Evolutionary conservation across 2,329 filamentous ascomycete genomes (phyloP).

Genomic region (Trichoderma semiorbis): DNA sequence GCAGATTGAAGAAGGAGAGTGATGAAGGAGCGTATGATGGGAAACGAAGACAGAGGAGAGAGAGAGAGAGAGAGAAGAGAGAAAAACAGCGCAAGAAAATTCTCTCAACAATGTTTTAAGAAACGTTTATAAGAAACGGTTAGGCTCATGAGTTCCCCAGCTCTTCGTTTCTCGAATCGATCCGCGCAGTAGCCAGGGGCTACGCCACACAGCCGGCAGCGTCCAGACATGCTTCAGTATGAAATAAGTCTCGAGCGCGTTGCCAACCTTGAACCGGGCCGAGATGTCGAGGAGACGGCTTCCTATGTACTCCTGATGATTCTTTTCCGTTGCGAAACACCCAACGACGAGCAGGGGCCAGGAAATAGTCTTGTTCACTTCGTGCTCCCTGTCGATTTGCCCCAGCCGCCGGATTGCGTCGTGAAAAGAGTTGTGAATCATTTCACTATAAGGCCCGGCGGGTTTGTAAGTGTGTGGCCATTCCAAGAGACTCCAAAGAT

Average conservation of each 20-base stretch:
- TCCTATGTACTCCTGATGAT: conserved; percentile 27
- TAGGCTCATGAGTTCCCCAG: neutral
- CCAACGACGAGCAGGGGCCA: conserved; percentile 40
- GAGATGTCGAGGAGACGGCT: conserved; percentile 34
- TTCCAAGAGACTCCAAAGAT: conserved; percentile 37
- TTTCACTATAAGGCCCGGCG: conserved; percentile 12
- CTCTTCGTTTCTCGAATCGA: conserved; percentile 46
- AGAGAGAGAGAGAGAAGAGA: neutral
- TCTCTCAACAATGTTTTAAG: no score
- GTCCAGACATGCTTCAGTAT: conserved; percentile 43
- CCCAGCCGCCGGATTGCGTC: conserved; percentile 26
- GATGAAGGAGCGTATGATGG: neutral
- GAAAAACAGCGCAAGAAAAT: neutral
- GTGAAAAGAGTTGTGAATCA: conserved; percentile 26
- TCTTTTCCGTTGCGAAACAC: conserved; percentile 35
- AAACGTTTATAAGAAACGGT: no score
- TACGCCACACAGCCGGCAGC: conserved; percentile 28
- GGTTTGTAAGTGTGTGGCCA: conserved; percentile 24
- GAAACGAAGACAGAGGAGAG: neutral
- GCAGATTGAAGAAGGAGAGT: neutral
- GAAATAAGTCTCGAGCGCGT: conserved; percentile 42
- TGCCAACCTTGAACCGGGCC: conserved; percentile 40
- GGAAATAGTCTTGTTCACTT: conserved; percentile 40
- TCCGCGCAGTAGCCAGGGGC: conserved; percentile 43
- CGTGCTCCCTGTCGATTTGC: conserved; percentile 31